Base-by-base conservation (phyloP, 129 eudicot genomes). In the Artemisia argyi region DNA sequence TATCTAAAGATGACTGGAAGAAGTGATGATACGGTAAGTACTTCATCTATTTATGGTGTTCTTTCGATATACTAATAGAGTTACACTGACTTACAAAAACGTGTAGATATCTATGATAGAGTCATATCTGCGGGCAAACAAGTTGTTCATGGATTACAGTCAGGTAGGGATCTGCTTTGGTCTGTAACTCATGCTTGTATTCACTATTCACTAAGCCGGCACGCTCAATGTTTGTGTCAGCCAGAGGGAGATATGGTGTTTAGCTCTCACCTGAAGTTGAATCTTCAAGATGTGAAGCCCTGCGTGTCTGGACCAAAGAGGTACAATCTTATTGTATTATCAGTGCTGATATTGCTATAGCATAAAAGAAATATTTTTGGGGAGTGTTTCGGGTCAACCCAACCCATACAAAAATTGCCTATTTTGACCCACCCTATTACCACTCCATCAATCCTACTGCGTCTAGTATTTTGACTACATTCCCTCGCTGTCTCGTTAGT, bases 131-230 rank as follows among this genome's bases (percentile, higher is more conserved):
- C 62, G 64, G 56, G 75, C 70, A 59, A 68, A 76, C 75, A 76
- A 68, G 69, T 22, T 76, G 74, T 76, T 68, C 60, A 76, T 76
- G 80, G 75, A 68, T 62, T 76, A 76, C 75, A 60, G 55, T 59
- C 46, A 7, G 46, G 46, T 39, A 39, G 0, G 46, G 46, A 39
- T 39, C 46, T 39, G 11, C 46, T 39, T 39, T 39, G 10, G 46
- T 39, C 2, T 39, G 11, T 7, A 7, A 39, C 10, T 39, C 46
- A 39, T 39, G 46, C 11, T 8, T 39, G 11, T 39, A 39, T 39
- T 39, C 2, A 7, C 11, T 39, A 39, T 39, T 39, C 10, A 39
- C 46, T 39, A 39, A 7, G 11, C 46, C 46, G 7, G 7, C 9
- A 39, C 11, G 11, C 46, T 39, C 2, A 11, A 39, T 39, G 10